Evolutionary conservation across 1,139 yeast species (phyloP), one percentile per base, ranked within the genome.

Genomic region (Pichia sp.): DNA sequence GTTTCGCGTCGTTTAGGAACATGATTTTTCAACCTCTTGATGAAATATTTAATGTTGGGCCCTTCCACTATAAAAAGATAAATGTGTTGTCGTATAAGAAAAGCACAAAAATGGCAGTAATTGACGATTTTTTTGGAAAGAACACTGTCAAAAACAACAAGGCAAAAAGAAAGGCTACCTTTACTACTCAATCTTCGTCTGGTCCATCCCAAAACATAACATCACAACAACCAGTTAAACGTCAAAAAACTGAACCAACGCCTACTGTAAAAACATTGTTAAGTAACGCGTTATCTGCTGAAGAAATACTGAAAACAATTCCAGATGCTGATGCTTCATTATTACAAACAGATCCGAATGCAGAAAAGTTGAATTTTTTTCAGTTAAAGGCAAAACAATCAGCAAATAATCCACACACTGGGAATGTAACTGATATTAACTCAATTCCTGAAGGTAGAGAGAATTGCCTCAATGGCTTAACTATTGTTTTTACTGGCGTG

Each of bases 401-500:
- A 7, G 52, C 50, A 22, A 43, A 56, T 16, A 32, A 32, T 18
- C 36, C 36, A 32, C 36, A 32, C 6, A 1, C 36, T n/a, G n/a
- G n/a, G 8, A 32, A 20, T 4, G 6, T 15, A 5, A 30, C 66
- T 0, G 61, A 61, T 44, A 39, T 50, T 22, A 45, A 46, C 27
- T 43, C 51, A 15, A 68, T 84, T 20, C 95, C 96, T 0, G 80
- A 76, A 54, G 96, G 96, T 0, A 76, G 81, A 22, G 85, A 89
- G 3, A 81, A 88, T 62, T 90, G 97, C 67, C 68, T 90, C 38
- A 73, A 82, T 1, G 98, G 98, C 0, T 68, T 92, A 43, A 88
- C 95, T 0, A 85, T 92, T 56, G 97, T 94, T 0, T 92, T 94
- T 61, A 92, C 98, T 0, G 99, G 99, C 32, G 79, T 81, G 6